These are phyloP conservation scores for Diaporthe nobilis DNA, from an alignment of 2,329 filamentous ascomycete genomes.

Conservation along the genomic window DNA sequence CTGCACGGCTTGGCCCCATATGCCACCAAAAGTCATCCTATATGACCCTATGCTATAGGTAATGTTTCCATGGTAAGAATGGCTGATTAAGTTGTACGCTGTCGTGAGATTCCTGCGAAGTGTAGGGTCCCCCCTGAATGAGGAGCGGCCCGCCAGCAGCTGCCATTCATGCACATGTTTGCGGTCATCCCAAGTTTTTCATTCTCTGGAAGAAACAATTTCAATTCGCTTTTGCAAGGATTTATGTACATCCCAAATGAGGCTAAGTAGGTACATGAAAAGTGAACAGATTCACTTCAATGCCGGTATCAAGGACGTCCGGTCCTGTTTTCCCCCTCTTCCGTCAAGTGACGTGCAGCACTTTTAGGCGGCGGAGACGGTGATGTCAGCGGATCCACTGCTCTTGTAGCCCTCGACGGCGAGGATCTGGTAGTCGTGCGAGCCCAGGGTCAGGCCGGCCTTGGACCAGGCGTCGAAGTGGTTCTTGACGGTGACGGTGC, in stretches of 20 bases:
- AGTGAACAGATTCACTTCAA: neutral
- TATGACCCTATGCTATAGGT: neutral
- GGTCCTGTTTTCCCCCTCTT: too few relatives aligned
- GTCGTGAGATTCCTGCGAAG: neutral
- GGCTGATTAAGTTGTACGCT: too few relatives aligned
- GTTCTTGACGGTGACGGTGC: constrained; percentile 59
- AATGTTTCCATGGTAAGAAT: neutral
- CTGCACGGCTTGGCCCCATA: neutral
- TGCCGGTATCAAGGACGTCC: neutral
- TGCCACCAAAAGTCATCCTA: neutral
- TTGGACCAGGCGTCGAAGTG: constrained; percentile 63
- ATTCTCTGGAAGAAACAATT: neutral
- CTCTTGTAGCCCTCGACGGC: constrained; percentile 59
- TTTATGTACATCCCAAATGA: constrained; percentile 1
- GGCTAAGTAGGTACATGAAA: constrained; percentile 20
- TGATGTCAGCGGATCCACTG: constrained; percentile 49
- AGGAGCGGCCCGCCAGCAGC: neutral
- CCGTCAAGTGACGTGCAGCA: neutral
- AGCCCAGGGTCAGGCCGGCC: constrained; percentile 57
- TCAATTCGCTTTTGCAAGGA: neutral
- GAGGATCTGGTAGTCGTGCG: constrained; percentile 62
- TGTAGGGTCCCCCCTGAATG: neutral
- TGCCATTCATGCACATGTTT: neutral
- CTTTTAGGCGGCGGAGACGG: constrained; percentile 25
- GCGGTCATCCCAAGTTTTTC: neutral